These are phyloP conservation scores for Brasilioporus rufonigricans DNA, from an alignment of 768 basidiomycete species.

Conservation along the genomic window DNA sequence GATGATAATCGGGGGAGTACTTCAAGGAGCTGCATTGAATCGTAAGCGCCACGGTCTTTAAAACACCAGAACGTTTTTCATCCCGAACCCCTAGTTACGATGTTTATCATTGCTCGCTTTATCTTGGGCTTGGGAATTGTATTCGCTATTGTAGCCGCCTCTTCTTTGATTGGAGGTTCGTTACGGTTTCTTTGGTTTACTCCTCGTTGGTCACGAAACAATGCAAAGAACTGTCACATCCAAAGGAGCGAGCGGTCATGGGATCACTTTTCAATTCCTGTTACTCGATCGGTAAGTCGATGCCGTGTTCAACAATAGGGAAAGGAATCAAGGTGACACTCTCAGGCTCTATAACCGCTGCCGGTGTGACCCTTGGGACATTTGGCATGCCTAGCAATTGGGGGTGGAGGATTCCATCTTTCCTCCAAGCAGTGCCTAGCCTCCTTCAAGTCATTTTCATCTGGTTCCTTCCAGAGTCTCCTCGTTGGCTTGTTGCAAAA, in stretches of 20 bases:
- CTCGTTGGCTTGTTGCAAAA: constrained; percentile 59
- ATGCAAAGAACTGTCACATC: constrained; percentile 18
- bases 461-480: constrained; percentile 59
- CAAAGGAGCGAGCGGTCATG: constrained; percentile 5
- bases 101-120: constrained; percentile 17
- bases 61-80: neutral
- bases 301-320: too few relatives aligned
- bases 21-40: constrained; percentile 1
- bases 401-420: neutral
- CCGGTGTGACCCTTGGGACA: neutral
- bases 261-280: neutral
- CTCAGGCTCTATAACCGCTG: neutral
- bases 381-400: neutral
- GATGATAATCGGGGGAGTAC: constrained; percentile 4
- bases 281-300: constrained; percentile 24
- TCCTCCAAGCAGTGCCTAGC: constrained; percentile 39
- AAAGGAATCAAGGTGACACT: neutral
- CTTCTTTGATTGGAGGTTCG: constrained; percentile 20
- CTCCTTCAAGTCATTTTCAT: constrained; percentile 52
- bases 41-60: constrained; percentile 1
- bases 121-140: constrained; percentile 12
- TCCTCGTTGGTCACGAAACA: neutral
- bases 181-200: too few relatives aligned
- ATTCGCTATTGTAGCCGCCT: constrained; percentile 14
- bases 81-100: constrained; percentile 2